Evolutionary conservation across 1,284 basidiomycete species (phyloP).

Genomic region (Irpex sp.): DNA sequence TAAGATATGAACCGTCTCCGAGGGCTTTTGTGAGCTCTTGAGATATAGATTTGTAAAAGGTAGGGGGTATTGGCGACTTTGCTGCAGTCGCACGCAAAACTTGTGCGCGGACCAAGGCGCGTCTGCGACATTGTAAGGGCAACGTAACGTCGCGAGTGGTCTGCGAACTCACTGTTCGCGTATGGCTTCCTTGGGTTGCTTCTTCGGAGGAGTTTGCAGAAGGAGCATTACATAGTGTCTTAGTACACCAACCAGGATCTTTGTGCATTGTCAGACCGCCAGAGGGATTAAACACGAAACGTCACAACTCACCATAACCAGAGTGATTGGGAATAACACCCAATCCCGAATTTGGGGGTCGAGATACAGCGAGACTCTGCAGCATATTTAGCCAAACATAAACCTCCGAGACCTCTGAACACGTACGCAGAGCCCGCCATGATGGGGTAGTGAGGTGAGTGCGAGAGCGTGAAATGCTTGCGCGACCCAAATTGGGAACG

Average conservation of each 20-base stretch:
- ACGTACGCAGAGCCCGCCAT: constrained; percentile 31
- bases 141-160: constrained; percentile 1
- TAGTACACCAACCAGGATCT: constrained; percentile 93
- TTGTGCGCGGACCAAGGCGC: constrained; percentile 79
- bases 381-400: background rate
- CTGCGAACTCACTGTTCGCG: constrained; percentile 83
- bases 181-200: constrained; percentile 70
- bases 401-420: background rate
- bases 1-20: constrained; percentile 76
- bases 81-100: constrained; percentile 77
- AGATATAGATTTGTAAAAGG: constrained; percentile 75
- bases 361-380: constrained; percentile 76
- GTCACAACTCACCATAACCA: constrained; percentile 81
- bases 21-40: constrained; percentile 70
- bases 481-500: background rate
- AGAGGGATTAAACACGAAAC: background rate
- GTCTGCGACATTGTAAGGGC: constrained; percentile 44
- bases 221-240: constrained; percentile 91
- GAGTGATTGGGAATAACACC: constrained; percentile 95
- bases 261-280: constrained; percentile 4
- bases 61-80: constrained; percentile 78
- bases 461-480: constrained; percentile 1
- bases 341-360: constrained; percentile 93
- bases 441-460: background rate
- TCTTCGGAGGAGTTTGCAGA: constrained; percentile 85